Evolutionary conservation across 2,329 filamentous ascomycete species (phyloP).

Genomic region (Whalleya microplaca): DNA sequence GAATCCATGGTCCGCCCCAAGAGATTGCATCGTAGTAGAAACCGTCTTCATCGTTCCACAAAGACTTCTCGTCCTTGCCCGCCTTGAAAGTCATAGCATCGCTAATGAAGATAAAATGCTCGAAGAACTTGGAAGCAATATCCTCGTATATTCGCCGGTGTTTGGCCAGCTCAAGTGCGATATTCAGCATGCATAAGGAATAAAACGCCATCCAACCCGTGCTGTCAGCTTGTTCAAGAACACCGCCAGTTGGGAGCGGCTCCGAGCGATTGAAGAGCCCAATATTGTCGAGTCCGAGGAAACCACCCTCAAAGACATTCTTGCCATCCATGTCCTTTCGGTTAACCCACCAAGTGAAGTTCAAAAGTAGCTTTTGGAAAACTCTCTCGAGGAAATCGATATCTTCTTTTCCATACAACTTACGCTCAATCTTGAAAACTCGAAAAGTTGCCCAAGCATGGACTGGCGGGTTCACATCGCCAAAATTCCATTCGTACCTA

Average conservation of each 20-base stretch:
- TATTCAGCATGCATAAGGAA: conserved; percentile 95
- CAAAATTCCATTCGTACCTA: conserved; percentile 92
- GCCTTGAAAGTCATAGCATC: conserved; percentile 91
- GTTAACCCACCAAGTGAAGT: conserved; percentile 99
- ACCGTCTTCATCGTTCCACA: conserved; percentile 96
- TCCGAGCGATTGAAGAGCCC: conserved; percentile 97
- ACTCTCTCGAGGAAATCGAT: conserved; percentile 94
- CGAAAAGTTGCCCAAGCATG: conserved; percentile 96
- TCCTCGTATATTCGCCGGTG: conserved; percentile 95
- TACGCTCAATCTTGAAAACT: conserved; percentile 97
- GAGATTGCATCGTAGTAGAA: conserved; percentile 99
- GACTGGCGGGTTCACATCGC: conserved; percentile 94
- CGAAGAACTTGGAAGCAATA: conserved; percentile 97
- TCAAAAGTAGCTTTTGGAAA: conserved; percentile 92
- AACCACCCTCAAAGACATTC: conserved; percentile 96
- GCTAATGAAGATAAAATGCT: conserved; percentile 97
- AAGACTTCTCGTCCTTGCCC: conserved; percentile 74
- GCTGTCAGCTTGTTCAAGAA: conserved; percentile 94
- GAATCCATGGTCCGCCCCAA: conserved; percentile 90
- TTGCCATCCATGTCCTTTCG: conserved; percentile 93
- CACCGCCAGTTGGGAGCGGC: conserved; percentile 88
- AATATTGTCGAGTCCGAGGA: conserved; percentile 95
- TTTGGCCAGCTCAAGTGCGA: conserved; percentile 91
- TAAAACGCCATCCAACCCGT: conserved; percentile 99
- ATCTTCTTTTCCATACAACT: conserved; percentile 93